phyloP scores from a whole-genome alignment of 306 rosid species.

The Dalbergia cultrata region DNA sequence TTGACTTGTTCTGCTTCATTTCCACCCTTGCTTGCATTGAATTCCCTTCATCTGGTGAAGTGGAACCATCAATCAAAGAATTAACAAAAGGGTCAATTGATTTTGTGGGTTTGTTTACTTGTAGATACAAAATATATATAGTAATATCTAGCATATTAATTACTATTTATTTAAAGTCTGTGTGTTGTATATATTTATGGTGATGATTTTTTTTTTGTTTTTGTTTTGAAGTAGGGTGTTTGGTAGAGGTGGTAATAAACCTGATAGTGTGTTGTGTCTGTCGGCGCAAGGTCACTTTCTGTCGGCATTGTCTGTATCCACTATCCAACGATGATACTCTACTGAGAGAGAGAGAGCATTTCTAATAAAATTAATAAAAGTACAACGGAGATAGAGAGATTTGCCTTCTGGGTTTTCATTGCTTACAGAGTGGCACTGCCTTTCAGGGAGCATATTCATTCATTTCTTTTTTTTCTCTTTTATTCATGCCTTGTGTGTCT shows the following conservation, averaged over 20 bases:
- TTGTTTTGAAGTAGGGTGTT: slow-evolving; percentile 55
- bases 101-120: slow-evolving; percentile 10
- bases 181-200: neutral
- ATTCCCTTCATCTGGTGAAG: slow-evolving; percentile 49
- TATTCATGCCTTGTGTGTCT: slow-evolving; percentile 6
- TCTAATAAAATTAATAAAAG: slow-evolving; percentile 46
- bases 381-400: slow-evolving; percentile 34
- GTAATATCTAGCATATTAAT: neutral
- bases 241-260: slow-evolving; percentile 50
- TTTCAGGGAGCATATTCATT: slow-evolving; percentile 54
- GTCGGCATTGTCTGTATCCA: slow-evolving; percentile 71
- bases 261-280: slow-evolving; percentile 48
- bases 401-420: slow-evolving; percentile 57
- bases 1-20: slow-evolving; percentile 15
- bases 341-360: slow-evolving; percentile 34
- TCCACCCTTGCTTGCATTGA: slow-evolving; percentile 42
- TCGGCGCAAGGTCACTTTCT: slow-evolving; percentile 86
- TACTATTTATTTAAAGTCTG: neutral
- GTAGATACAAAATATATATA: neutral
- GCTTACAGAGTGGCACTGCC: slow-evolving; percentile 55
- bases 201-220: slow-evolving; percentile 22
- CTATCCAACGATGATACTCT: slow-evolving; percentile 56
- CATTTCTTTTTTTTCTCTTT: slow-evolving; percentile 35
- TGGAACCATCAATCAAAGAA: slow-evolving; percentile 44
- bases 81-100: slow-evolving; percentile 9